Conservation (phyloP, 78 protist genomes). For the Emiliania huxleyi region DNA sequence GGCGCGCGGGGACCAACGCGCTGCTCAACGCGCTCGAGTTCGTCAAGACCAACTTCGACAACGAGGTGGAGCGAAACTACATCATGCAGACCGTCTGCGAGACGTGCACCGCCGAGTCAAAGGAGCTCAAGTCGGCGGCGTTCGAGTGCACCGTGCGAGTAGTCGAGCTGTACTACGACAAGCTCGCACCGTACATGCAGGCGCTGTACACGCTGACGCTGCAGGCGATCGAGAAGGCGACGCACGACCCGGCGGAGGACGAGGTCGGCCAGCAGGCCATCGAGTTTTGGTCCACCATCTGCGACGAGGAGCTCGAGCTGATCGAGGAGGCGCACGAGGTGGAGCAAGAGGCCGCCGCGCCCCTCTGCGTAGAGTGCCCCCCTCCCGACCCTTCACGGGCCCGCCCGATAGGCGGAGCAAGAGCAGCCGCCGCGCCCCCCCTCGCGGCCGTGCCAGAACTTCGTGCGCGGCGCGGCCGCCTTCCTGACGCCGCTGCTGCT, state of each 20-base stretch:
- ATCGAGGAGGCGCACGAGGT: constrained; percentile 40
- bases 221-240: constrained; percentile 33
- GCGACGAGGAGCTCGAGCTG: constrained; percentile 78
- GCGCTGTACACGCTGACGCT: constrained; percentile 28
- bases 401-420: no score
- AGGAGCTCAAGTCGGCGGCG: not conserved
- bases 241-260: constrained; percentile 51
- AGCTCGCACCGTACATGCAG: constrained; percentile 70
- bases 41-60: constrained; percentile 41
- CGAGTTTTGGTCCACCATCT: constrained; percentile 91
- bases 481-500: constrained; percentile 60
- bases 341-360: not conserved
- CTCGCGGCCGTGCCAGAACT: not conserved
- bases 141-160: constrained; percentile 52
- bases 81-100: constrained; percentile 72
- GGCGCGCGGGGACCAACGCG: constrained; percentile 71
- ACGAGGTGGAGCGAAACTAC: constrained; percentile 63
- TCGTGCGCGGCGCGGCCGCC: constrained; percentile 58
- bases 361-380: not conserved
- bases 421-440: not conserved
- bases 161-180: constrained; percentile 73
- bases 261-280: constrained; percentile 81
- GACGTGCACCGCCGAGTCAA: constrained; percentile 52
- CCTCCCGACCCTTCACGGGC: not conserved
- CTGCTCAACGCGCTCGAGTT: constrained; percentile 65